A percentile compares a stretch with the other conserved stretches of the same genome.
Conservation (phyloP, 306 rosid genomes). For the Astragalus glycyphyllos region DNA sequence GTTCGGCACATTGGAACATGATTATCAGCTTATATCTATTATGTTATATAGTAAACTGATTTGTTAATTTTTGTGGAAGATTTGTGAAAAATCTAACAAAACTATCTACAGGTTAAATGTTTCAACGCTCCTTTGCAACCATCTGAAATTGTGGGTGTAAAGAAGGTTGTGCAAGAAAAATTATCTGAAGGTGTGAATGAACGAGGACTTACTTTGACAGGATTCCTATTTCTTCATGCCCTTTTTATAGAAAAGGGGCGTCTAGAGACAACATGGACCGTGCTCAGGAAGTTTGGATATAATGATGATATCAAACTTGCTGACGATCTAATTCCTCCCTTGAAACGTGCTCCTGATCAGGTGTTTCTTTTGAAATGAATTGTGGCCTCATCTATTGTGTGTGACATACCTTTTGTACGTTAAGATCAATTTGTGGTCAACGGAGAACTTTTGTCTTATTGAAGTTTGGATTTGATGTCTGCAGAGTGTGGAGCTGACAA, state of each 20-base stretch:
- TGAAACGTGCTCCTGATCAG: conserved; percentile 83
- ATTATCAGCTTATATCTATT: conserved; percentile 30
- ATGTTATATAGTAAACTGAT: neutral
- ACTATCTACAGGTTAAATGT: conserved; percentile 82
- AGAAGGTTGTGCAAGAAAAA: conserved; percentile 93
- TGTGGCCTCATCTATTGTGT: conserved; percentile 1
- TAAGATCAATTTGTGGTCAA: conserved; percentile 16
- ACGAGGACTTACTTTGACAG: conserved; percentile 94
- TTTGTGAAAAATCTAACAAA: conserved; percentile 40
- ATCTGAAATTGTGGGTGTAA: conserved; percentile 88
- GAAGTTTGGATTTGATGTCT: conserved; percentile 42
- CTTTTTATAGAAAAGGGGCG: conserved; percentile 96
- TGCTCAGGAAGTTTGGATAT: conserved; percentile 94
- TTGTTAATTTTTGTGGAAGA: neutral
- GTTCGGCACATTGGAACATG: conserved; percentile 38
- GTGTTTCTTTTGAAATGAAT: conserved; percentile 50
- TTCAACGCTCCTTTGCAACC: conserved; percentile 98
- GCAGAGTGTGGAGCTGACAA: conserved; percentile 98
- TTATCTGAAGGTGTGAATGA: conserved; percentile 97
- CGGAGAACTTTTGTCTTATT: conserved; percentile 18
- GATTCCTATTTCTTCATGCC: conserved; percentile 96
- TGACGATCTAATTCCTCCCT: conserved; percentile 76
- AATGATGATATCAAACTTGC: conserved; percentile 91
- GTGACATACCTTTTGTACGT: neutral
- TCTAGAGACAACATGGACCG: conserved; percentile 98